Base-by-base conservation (phyloP, 2,329 filamentous ascomycete species). In the Lasiodiplodia gonubiensis region DNA sequence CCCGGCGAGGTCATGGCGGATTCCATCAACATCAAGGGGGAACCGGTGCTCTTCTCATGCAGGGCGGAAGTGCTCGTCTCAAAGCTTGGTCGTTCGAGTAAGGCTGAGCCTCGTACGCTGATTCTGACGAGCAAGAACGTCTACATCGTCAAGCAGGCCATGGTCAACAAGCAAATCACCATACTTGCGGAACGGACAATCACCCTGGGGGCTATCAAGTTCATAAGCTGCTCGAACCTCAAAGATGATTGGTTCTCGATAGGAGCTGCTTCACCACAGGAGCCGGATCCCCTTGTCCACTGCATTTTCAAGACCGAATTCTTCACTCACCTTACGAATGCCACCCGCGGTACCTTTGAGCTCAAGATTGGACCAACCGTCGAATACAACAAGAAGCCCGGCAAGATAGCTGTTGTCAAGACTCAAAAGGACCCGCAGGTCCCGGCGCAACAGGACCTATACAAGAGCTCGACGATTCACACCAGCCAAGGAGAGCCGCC, bases 231-330 rank as follows among this genome's bases (percentile, higher is more conserved):
- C 5, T 97, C 94, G 2, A 92, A 87, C 18, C 82, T 92, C 69
- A 92, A 92, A 70, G 95, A 99, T 73, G 95, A 99, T 79, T 99
- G 95, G 95, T 97, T 99, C 79, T 93, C 94, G 1, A 84, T 99
- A 42, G 92, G 94, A 3, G 86, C 96, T 53, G 93, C 92, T n/a
- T 94, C 94, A 37, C 90, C 90, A 10, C 93, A 97, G 76, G 94
- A 98, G 77, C 86, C 95, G 0, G 95, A 99, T 78, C 93, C 95
- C n/a, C 85, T 99, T 25, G 80, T 99, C 74, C 97, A 90, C 80
- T 99, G 95, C 76, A 83, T 97, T 23, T 89, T 99, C 79, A 99
- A 99, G 84, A 99, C 95, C 0, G 95, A 99, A 76, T 90, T 99
- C 80, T 97, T 98, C 76, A 96, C 94, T 0, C 94, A 97, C 70